Evolutionary conservation across 805 yeast species (phyloP).

Genomic region (Saturnispora saitoi): DNA sequence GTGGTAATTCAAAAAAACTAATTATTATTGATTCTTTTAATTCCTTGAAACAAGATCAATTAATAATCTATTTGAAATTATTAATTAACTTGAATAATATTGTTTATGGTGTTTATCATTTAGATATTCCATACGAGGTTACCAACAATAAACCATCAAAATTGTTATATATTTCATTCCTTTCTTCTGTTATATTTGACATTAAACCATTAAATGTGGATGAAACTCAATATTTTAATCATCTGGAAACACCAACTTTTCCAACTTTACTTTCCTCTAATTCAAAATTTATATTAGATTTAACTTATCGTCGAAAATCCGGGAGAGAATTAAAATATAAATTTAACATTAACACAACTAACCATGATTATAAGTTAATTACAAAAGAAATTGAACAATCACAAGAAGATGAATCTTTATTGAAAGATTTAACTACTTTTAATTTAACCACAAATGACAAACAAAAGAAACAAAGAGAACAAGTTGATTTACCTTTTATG

Average conservation of each 20-base stretch:
- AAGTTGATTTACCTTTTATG: constrained; percentile 84
- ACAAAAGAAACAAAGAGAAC: constrained; percentile 71
- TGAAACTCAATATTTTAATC: constrained; percentile 2
- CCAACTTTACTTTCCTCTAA: background rate
- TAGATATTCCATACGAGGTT: constrained; percentile 26
- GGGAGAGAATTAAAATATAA: constrained; percentile 63
- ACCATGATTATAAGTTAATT: constrained; percentile 34
- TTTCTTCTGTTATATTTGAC: constrained; percentile 69
- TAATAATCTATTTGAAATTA: constrained; percentile 30
- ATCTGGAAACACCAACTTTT: constrained; percentile 1
- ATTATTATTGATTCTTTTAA: constrained; percentile 65
- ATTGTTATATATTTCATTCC: constrained; percentile 39
- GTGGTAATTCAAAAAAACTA: constrained; percentile 20
- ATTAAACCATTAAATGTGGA: background rate
- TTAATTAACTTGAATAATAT: constrained; percentile 36
- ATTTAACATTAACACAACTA: constrained; percentile 42
- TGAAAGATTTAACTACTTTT: constrained; percentile 79
- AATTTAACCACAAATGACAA: constrained; percentile 67
- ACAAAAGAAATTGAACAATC: constrained; percentile 10
- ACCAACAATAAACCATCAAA: constrained; percentile 16
- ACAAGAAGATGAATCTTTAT: constrained; percentile 34
- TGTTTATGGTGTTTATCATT: constrained; percentile 41
- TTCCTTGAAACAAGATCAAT: constrained; percentile 35
- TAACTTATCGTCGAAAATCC: constrained; percentile 71
- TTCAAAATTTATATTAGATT: constrained; percentile 33